Evolutionary conservation across 768 basidiomycete genomes (phyloP).

Genomic region (Rhizopogon vulgaris): DNA sequence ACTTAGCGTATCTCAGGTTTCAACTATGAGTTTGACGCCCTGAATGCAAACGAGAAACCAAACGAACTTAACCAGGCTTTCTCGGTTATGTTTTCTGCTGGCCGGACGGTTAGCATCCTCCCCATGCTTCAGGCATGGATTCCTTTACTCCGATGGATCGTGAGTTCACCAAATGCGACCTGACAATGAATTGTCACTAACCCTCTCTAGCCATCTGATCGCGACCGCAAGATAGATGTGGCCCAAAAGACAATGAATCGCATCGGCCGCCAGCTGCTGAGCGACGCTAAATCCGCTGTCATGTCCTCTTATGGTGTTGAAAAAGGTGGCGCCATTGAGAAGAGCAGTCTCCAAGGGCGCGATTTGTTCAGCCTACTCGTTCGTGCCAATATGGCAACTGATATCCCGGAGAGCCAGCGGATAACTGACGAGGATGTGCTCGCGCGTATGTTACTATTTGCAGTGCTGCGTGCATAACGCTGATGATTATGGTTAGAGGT

Average conservation of each 20-base stretch:
- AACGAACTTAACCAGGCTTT: slow-evolving; percentile 30
- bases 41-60: slow-evolving; percentile 17
- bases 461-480: too few relatives aligned
- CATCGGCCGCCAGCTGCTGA: slow-evolving; percentile 44
- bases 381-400: slow-evolving; percentile 58
- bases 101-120: slow-evolving; percentile 14
- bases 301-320: slow-evolving; percentile 12
- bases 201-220: slow-evolving; percentile 15
- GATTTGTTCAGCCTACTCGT: slow-evolving; percentile 59
- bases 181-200: neutral
- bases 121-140: slow-evolving; percentile 28
- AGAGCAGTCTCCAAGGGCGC: slow-evolving; percentile 29
- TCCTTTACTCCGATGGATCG: slow-evolving; percentile 34
- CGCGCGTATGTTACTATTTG: slow-evolving; percentile 33
- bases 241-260: slow-evolving; percentile 39
- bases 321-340: slow-evolving; percentile 26
- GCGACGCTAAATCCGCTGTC: slow-evolving; percentile 42
- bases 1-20: slow-evolving; percentile 25
- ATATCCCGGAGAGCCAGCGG: slow-evolving; percentile 46
- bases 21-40: slow-evolving; percentile 29
- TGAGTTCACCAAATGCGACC: slow-evolving; percentile 13
- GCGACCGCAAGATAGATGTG: slow-evolving; percentile 9
- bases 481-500: slow-evolving; percentile 37
- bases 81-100: slow-evolving; percentile 20
- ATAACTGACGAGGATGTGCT: slow-evolving; percentile 61